A percentile compares a stretch with the other conserved stretches of the same genome.
These are phyloP conservation scores for Blastobotrys serpentis DNA, from an alignment of 1,139 yeast genomes.

Conservation along the genomic window DNA sequence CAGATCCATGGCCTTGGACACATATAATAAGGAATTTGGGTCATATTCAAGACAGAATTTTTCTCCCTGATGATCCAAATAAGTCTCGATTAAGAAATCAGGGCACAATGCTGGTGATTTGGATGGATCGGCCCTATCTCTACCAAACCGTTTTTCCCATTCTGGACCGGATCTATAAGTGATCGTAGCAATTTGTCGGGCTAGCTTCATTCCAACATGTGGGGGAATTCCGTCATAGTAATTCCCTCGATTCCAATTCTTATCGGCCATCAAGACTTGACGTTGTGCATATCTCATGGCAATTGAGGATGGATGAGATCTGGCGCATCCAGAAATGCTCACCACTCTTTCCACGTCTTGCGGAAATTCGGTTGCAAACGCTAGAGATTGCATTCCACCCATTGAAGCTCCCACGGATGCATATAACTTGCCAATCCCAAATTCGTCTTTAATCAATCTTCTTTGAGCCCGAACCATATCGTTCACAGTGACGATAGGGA, in stretches of 20 bases:
- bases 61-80: constrained; percentile 91
- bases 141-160: constrained; percentile 91
- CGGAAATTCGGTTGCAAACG: constrained; percentile 83
- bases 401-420: constrained; percentile 90
- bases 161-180: constrained; percentile 96
- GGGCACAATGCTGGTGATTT: constrained; percentile 87
- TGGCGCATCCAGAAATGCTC: constrained; percentile 85
- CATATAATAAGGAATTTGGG: constrained; percentile 81
- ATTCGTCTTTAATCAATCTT: constrained; percentile 57
- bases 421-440: constrained; percentile 61
- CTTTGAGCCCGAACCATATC: constrained; percentile 93
- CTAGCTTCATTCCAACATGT: constrained; percentile 91
- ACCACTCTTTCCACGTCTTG: constrained; percentile 69
- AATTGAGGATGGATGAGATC: constrained; percentile 90
- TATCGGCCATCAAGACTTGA: constrained; percentile 91
- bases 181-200: constrained; percentile 90
- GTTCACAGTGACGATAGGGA: constrained; percentile 80
- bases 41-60: constrained; percentile 90
- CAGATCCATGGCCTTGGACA: constrained; percentile 92
- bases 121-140: constrained; percentile 80
- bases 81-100: constrained; percentile 87
- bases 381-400: constrained; percentile 97
- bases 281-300: constrained; percentile 93
- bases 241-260: constrained; percentile 90
- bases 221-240: constrained; percentile 82